phyloP scores from a whole-genome alignment of 371 early-diverging fungal species.

The Mortierella sp. region DNA sequence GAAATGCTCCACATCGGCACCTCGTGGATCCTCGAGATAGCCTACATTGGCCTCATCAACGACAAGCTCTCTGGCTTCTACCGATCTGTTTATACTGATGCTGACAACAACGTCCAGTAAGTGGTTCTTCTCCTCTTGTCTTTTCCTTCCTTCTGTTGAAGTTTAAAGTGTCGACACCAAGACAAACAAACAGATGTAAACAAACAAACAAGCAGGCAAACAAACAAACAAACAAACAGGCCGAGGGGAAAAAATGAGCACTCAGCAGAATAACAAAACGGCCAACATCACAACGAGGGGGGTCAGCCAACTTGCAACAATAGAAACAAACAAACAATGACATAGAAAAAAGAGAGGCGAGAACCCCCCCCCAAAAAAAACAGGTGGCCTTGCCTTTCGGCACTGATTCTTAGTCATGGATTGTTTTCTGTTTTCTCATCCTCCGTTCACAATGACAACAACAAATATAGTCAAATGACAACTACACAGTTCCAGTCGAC shows the following conservation, averaged over 20 bases:
- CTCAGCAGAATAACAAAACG: neutral
- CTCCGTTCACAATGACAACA: neutral
- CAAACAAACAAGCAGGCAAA: neutral
- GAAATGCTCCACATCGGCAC: conserved; percentile 35
- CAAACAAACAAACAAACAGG: neutral
- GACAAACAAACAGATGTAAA: neutral
- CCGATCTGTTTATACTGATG: conserved; percentile 78
- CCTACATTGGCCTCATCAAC: conserved; percentile 73
- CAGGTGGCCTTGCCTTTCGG: neutral
- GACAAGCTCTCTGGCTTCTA: conserved; percentile 93
- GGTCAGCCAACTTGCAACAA: neutral
- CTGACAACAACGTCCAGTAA: conserved; percentile 51
- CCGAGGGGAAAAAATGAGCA: neutral
- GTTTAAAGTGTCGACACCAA: neutral
- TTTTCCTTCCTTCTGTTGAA: neutral
- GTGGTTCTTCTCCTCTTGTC: neutral
- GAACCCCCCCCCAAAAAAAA: neutral
- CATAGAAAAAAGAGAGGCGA: neutral
- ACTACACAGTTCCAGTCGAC: conserved; percentile 96
- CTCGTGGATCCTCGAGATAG: conserved; percentile 48
- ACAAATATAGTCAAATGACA: conserved; percentile 63
- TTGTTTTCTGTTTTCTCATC: neutral
- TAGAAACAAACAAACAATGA: neutral
- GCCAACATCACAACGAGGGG: neutral
- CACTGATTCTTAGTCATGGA: neutral